A percentile compares a stretch with the other conserved stretches of the same genome.
phyloP scores from a whole-genome alignment of 1,284 basidiomycete species.

The Flammula alnicola region DNA sequence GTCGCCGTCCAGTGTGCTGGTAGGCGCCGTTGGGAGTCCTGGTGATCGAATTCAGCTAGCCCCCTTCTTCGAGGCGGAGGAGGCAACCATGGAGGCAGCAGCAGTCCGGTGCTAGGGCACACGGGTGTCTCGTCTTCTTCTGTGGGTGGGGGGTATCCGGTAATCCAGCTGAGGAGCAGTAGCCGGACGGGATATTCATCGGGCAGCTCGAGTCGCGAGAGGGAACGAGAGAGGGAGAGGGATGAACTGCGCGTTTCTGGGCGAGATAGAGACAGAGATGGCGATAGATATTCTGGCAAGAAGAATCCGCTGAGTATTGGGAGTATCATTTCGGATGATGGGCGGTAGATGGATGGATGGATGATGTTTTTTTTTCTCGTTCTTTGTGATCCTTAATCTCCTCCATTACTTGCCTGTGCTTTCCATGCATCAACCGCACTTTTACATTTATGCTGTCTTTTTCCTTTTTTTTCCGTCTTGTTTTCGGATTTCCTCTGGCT shows the following conservation, averaged over 20 bases:
- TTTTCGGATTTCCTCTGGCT: too few species aligned
- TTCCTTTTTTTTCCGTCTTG: too few species aligned
- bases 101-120: slow-evolving; percentile 3
- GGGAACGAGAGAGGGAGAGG: slow-evolving; percentile 25
- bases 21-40: slow-evolving; percentile 26
- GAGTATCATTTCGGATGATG: slow-evolving; percentile 67
- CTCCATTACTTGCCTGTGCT: too few species aligned
- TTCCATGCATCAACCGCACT: too few species aligned
- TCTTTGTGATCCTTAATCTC: too few species aligned
- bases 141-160: slow-evolving; percentile 21
- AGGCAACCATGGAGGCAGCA: slow-evolving; percentile 2
- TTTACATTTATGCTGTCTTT: too few species aligned
- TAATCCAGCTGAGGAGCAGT: slow-evolving; percentile 26
- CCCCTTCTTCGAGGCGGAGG: slow-evolving; percentile 38
- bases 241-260: too few species aligned
- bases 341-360: slow-evolving; percentile 9
- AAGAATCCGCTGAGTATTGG: slow-evolving; percentile 75
- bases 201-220: slow-evolving; percentile 12
- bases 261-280: slow-evolving; percentile 29
- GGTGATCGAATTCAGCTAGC: slow-evolving; percentile 60
- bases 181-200: slow-evolving; percentile 16
- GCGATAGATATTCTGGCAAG: slow-evolving; percentile 43
- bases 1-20: slow-evolving; percentile 17
- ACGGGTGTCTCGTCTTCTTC: too few species aligned
- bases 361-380: neutral